These are phyloP conservation scores for Naganishia liquefaciens DNA, from an alignment of 1,284 basidiomycete species.

Conservation along the genomic window DNA sequence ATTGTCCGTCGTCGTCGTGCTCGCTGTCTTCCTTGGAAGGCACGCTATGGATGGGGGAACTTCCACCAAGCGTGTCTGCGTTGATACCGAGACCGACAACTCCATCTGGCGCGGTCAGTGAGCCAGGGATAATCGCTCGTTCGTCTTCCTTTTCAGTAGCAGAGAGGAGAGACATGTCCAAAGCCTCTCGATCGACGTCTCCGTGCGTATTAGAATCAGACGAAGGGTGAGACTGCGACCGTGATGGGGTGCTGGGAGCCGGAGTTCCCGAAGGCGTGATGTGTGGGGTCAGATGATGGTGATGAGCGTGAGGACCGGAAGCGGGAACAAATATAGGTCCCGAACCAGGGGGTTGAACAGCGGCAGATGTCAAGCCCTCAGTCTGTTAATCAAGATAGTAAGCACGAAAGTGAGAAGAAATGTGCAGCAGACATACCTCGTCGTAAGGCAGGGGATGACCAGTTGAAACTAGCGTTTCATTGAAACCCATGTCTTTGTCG, in stretches of 20 bases:
- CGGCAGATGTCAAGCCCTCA: constrained; percentile 66
- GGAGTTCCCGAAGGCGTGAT: constrained; percentile 28
- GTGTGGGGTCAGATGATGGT: constrained; percentile 43
- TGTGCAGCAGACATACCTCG: constrained; percentile 17
- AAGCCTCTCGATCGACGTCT: constrained; percentile 40
- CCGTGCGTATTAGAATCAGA: constrained; percentile 35
- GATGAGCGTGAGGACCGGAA: constrained; percentile 38
- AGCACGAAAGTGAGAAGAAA: neutral
- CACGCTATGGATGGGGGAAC: too few species aligned
- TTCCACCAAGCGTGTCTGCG: constrained; percentile 39
- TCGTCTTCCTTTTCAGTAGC: constrained; percentile 10
- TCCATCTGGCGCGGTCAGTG: constrained; percentile 47
- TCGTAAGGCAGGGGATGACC: constrained; percentile 27
- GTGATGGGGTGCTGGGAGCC: constrained; percentile 34
- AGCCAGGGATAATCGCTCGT: constrained; percentile 21
- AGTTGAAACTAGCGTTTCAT: neutral
- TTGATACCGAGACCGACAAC: constrained; percentile 46
- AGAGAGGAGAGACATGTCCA: constrained; percentile 43
- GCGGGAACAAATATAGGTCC: constrained; percentile 54
- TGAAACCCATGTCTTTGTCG: neutral
- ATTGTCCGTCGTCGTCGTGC: constrained; percentile 29
- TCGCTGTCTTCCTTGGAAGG: constrained; percentile 48
- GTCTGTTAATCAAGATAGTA: constrained; percentile 54
- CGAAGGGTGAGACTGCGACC: constrained; percentile 29
- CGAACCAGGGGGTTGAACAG: constrained; percentile 70